Conservation (phyloP, 345 rosid species). For the Gossypium herbaceum region DNA sequence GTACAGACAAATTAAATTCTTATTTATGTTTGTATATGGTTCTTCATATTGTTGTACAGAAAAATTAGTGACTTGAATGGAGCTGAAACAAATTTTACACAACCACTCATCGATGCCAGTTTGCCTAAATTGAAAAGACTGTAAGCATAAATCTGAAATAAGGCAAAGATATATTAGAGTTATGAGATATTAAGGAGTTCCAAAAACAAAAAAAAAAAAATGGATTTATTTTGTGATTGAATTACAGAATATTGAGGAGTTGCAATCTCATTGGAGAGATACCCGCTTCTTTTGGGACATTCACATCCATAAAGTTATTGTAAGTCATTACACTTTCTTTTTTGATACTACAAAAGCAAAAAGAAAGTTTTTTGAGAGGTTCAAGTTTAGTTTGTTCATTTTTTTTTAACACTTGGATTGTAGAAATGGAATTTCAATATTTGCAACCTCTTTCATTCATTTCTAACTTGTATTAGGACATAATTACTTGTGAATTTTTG, state of each 20-base stretch:
- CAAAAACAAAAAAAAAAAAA: too few relatives aligned
- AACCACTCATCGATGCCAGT: not conserved
- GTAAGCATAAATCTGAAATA: conserved; percentile 26
- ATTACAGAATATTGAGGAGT: conserved; percentile 47
- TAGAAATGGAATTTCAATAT: too few relatives aligned
- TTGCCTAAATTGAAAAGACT: conserved; percentile 26
- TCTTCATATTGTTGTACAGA: conserved; percentile 22
- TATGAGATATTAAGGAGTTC: not conserved
- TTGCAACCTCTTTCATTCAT: too few relatives aligned
- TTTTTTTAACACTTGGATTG: too few relatives aligned
- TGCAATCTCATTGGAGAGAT: conserved; percentile 44
- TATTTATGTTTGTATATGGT: not conserved
- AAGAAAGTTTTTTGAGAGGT: too few relatives aligned
- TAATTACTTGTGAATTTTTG: too few relatives aligned
- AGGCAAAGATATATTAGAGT: not conserved
- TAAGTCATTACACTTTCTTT: conserved; percentile 21
- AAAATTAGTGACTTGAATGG: conserved; percentile 53
- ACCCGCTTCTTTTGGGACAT: conserved; percentile 35
- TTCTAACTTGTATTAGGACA: too few relatives aligned
- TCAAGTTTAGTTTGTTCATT: too few relatives aligned
- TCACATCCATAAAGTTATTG: conserved; percentile 27
- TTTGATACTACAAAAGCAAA: too few relatives aligned
- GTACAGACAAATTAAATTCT: too few relatives aligned
- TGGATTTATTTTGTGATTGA: not conserved
- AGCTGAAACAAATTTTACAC: conserved; percentile 30